These are phyloP conservation scores for Aureobasidium sp. DNA, from an alignment of 2,329 filamentous ascomycete species.

Conservation along the genomic window DNA sequence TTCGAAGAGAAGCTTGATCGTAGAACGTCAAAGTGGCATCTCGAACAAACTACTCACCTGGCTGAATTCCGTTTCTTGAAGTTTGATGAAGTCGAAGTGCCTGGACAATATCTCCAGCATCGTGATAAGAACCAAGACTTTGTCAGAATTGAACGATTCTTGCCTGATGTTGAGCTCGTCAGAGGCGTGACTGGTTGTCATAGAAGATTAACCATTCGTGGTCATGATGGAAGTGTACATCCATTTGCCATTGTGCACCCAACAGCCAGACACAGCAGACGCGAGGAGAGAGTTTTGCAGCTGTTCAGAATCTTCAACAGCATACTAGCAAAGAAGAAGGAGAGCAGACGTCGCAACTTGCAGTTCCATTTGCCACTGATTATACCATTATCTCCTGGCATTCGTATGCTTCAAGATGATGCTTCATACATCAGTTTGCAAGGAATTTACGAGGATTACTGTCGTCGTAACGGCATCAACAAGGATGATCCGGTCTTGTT, in stretches of 20 bases:
- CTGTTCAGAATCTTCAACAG: conserved; percentile 99
- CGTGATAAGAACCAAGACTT: conserved; percentile 99
- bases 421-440: conserved; percentile 94
- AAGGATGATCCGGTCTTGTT: conserved; percentile 98
- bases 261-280: conserved; percentile 88
- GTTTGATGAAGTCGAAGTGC: conserved; percentile 98
- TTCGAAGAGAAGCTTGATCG: conserved; percentile 98
- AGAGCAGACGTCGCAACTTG: conserved; percentile 91
- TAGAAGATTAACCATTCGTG: conserved; percentile 93
- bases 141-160: conserved; percentile 95
- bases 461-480: conserved; percentile 83
- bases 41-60: conserved; percentile 90
- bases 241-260: conserved; percentile 97
- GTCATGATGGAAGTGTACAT: conserved; percentile 98
- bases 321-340: conserved; percentile 90
- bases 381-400: conserved; percentile 94
- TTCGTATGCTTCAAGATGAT: conserved; percentile 96
- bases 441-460: conserved; percentile 97
- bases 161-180: conserved; percentile 94
- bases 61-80: conserved; percentile 98
- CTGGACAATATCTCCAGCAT: conserved; percentile 96
- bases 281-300: conserved; percentile 96
- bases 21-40: conserved; percentile 73
- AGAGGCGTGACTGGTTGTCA: conserved; percentile 93
- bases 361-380: conserved; percentile 98